These are phyloP conservation scores for Lizanozyma gosingica DNA, from an alignment of 1,139 yeast species.

Conservation along the genomic window DNA sequence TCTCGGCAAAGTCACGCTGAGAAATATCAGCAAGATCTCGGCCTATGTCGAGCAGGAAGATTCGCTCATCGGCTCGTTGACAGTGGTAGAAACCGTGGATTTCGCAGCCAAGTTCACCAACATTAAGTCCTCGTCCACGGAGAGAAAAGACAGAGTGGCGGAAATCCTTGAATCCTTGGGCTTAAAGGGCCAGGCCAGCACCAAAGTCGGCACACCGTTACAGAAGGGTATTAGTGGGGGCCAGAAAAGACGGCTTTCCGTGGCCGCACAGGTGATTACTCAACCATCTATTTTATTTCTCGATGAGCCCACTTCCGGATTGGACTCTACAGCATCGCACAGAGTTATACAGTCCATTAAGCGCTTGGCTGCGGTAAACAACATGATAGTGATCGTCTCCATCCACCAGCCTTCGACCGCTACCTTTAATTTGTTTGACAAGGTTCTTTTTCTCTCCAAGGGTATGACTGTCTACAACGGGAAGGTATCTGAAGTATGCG, in stretches of 20 bases:
- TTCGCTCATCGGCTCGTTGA: constrained; percentile 57
- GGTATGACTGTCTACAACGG: constrained; percentile 17
- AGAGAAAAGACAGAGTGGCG: constrained; percentile 22
- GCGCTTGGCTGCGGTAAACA: constrained; percentile 15
- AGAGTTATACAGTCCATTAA: constrained; percentile 17
- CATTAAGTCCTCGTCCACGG: constrained; percentile 10
- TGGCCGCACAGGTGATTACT: constrained; percentile 67
- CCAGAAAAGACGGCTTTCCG: constrained; percentile 74
- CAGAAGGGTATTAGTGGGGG: constrained; percentile 83
- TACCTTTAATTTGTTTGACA: constrained; percentile 22
- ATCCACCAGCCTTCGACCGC: constrained; percentile 31
- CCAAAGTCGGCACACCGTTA: constrained; percentile 62
- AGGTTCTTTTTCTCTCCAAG: constrained; percentile 18
- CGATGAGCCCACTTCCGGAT: constrained; percentile 87
- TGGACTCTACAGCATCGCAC: constrained; percentile 50
- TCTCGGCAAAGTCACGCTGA: constrained; percentile 29
- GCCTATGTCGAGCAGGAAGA: constrained; percentile 76
- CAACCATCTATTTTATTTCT: constrained; percentile 63
- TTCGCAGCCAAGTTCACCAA: constrained; percentile 67
- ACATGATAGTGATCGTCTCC: constrained; percentile 24
- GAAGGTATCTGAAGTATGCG: constrained; percentile 6
- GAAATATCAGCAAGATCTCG: constrained; percentile 43
- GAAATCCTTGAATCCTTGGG: constrained; percentile 61
- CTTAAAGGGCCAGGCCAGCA: constrained; percentile 68
- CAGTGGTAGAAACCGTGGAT: constrained; percentile 68